These are phyloP conservation scores for Phytopythium delawarense DNA, from an alignment of 352 stramenopile species.

Conservation along the genomic window DNA sequence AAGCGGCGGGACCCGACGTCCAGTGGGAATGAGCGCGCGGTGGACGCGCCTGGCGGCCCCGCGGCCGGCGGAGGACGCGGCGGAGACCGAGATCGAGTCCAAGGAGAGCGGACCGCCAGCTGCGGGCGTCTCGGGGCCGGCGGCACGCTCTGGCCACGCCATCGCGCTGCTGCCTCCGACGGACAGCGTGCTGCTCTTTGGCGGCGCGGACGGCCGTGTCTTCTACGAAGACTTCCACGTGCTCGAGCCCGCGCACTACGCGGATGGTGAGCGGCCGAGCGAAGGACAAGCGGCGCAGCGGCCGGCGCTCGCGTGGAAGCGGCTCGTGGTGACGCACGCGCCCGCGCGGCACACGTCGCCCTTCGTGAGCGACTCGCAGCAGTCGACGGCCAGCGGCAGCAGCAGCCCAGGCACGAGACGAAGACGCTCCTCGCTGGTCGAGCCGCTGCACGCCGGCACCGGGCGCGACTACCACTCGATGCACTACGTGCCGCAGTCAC, in stretches of 20 bases:
- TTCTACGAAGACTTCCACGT: slow-evolving; percentile 66
- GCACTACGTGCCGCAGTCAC: slow-evolving; percentile 53
- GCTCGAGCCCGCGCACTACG: slow-evolving; percentile 35
- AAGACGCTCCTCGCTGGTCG: slow-evolving; percentile 4
- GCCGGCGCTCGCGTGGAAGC: slow-evolving; percentile 10
- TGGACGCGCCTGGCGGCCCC: slow-evolving; percentile 23
- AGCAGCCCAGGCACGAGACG: background rate
- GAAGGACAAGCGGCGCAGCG: background rate
- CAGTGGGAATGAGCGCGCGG: slow-evolving; percentile 9
- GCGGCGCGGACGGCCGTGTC: slow-evolving; percentile 48
- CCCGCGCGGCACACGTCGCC: slow-evolving; percentile 13
- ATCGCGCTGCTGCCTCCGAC: slow-evolving; percentile 46
- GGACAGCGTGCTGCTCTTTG: slow-evolving; percentile 53
- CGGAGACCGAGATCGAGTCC: background rate
- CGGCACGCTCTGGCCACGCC: slow-evolving; percentile 50
- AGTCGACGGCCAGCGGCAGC: slow-evolving; percentile 13
- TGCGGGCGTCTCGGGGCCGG: slow-evolving; percentile 6
- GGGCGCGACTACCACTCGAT: slow-evolving; percentile 65
- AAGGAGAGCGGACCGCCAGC: background rate
- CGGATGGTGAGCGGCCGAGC: background rate
- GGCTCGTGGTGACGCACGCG: slow-evolving; percentile 35
- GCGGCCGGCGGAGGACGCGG: background rate
- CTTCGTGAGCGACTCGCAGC: slow-evolving; percentile 8
- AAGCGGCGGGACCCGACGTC: background rate
- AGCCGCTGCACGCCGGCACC: slow-evolving; percentile 15